Evolutionary conservation across 2,329 filamentous ascomycete species (phyloP), one percentile per base, ranked within the genome.

Genomic region (Teratosphaeria viscida): DNA sequence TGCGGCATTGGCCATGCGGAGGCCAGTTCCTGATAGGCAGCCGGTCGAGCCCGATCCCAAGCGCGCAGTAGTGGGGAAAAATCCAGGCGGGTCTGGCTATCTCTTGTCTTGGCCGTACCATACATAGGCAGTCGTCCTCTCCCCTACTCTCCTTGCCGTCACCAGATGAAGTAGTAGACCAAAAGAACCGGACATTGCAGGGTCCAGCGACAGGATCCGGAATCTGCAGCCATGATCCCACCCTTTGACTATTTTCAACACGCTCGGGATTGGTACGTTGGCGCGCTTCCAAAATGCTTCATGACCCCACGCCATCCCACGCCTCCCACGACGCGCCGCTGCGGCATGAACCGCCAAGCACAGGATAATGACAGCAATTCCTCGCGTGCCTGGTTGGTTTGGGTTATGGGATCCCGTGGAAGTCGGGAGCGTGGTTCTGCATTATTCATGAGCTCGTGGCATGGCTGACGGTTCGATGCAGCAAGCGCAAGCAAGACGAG

Each of bases 401-500:
- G n/a, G n/a, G 19, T 19, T 54, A 53, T 37, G n/a, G 11, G 19
- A 32, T 43, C 29, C 23, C 35, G 14, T 26, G 49, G 3, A 35
- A 19, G 43, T 29, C 32, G 49, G 23, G 16, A 23, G 23, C 34
- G 29, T 23, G 16, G 34, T 34, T 27, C 7, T 37, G 16, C 8
- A 37, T 54, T 23, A 23, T 23, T 23, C 2, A 16, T 4, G 7
- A 32, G 5, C 34, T 23, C 14, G 26, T 54, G 34, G 27, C 27
- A 32, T 32, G n/a, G 27, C 59, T 52, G 56, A 61, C 55, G 39
- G 58, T 11, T 56, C 49, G 29, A 11, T 32, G 56, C 69, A 96
- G 90, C 77, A 80, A 84, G 67, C 82, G 84, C 73, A 96, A 96
- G 78, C 88, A 94, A 76, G 75, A 84, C 62, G 85, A 95, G 73